Base-by-base conservation (phyloP, 2,329 filamentous ascomycete genomes). In the Penicillium polonicum region DNA sequence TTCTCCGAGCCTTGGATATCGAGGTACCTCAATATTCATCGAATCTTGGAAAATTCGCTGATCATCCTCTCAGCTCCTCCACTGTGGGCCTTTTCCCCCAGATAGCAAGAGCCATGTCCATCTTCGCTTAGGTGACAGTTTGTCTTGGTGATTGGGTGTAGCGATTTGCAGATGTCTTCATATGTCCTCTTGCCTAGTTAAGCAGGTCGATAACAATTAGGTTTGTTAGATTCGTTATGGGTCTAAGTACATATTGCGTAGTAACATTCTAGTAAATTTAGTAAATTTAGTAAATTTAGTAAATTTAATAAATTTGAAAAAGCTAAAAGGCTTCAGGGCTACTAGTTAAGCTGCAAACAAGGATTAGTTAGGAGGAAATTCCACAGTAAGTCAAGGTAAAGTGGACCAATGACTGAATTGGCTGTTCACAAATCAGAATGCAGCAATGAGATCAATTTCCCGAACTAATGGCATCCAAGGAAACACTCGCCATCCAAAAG, bases 391-490 rank as follows among this genome's bases (percentile, higher is more conserved):
- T 45, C 39, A 43, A 51, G 19, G 46, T 54, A 48, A 53, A 46
- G 48, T 45, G 54, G 54, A 46, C 25, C 53, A 23, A 48, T 39
- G 29, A 19, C 29, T 13, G n/a, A 36, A 35, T n/a, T n/a, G 50
- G 44, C 17, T 49, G 57, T 56, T 56, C 54, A 61, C 60, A 61
- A 61, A 55, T 56, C 43, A 46, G 12, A 23, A 29, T 19, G 15
- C n/a, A 51, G 44, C 43, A 50, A 53, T 50, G 39, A 48, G 52
- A 52, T 55, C 48, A 58, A 58, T 55, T 60, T 55, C 35, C 52
- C 52, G 33, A 38, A 49, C 10, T 23, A 42, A n/a, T 21, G 7
- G 7, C 19, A 60, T 52, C 63, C 63, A 65, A 51, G 58, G 60
- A 60, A 52, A 17, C n/a, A 35, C 52, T 29, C 35, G 21, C 38